These are phyloP conservation scores for Zygosaccharomyces sapae DNA, from an alignment of 1,139 yeast genomes.

Conservation along the genomic window DNA sequence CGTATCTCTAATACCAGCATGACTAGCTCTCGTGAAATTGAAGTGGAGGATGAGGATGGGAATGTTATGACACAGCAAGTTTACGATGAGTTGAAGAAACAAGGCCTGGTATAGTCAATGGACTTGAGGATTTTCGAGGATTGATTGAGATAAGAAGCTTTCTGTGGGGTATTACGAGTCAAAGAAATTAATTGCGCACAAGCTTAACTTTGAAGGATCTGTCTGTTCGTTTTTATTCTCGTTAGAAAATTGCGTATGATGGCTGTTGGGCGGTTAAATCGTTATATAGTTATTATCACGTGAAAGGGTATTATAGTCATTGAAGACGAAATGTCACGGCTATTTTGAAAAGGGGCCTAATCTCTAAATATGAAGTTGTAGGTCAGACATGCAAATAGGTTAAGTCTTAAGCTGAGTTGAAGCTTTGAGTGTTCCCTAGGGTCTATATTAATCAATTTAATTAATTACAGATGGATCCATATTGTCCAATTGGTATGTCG, in stretches of 20 bases:
- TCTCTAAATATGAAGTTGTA: neutral
- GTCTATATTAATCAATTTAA: neutral
- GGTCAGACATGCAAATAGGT: neutral
- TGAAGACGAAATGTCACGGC: neutral
- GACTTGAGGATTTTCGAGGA: neutral
- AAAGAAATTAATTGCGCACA: too few relatives aligned
- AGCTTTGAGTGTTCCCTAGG: neutral
- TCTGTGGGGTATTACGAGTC: too few relatives aligned
- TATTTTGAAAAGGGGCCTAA: slow-evolving; percentile 7
- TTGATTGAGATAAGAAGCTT: too few relatives aligned
- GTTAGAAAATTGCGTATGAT: too few relatives aligned
- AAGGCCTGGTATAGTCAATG: slow-evolving; percentile 54
- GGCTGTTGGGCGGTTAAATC: neutral
- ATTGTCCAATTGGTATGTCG: slow-evolving; percentile 37
- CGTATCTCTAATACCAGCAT: slow-evolving; percentile 33
- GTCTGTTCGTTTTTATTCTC: neutral
- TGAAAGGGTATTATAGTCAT: neutral
- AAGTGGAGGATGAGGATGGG: slow-evolving; percentile 89
- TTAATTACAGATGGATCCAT: slow-evolving; percentile 31
- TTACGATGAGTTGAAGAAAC: slow-evolving; percentile 77
- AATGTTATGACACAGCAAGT: slow-evolving; percentile 85
- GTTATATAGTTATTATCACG: neutral
- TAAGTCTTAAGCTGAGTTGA: neutral
- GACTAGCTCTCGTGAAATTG: slow-evolving; percentile 47
- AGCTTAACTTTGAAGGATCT: too few relatives aligned